phyloP scores from a whole-genome alignment of 768 basidiomycete species.

The Cytidiella melzeri region DNA sequence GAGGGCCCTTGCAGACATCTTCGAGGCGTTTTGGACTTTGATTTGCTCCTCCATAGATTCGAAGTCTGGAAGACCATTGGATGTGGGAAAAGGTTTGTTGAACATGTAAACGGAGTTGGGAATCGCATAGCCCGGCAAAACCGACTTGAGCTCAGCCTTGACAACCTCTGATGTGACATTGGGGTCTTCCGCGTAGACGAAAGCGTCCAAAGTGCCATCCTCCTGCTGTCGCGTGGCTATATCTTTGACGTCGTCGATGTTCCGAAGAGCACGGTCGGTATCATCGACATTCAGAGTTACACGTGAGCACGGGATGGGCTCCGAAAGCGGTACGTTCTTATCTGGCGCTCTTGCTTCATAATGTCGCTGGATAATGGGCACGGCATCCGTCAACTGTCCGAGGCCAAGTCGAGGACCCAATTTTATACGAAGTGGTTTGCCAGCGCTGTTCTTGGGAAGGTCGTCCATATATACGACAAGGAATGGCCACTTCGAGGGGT shows the following conservation, averaged over 20 bases:
- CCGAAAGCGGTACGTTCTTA: conserved; percentile 28
- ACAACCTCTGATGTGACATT: conserved; percentile 16
- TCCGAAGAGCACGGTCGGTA: conserved; percentile 25
- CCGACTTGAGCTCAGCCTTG: conserved; percentile 14
- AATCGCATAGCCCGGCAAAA: conserved; percentile 35
- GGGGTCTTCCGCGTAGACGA: conserved; percentile 28
- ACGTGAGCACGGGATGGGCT: conserved; percentile 32
- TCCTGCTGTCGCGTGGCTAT: conserved; percentile 28
- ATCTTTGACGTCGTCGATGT: conserved; percentile 28
- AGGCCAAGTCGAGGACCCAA: conserved; percentile 37
- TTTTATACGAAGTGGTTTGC: conserved; percentile 42
- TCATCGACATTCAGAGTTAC: conserved; percentile 26
- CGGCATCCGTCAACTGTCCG: conserved; percentile 29
- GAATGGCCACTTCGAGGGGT: conserved; percentile 46
- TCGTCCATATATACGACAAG: conserved; percentile 41
- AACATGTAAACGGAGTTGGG: conserved; percentile 33
- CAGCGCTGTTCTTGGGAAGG: conserved; percentile 42
- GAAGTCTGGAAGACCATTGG: conserved; percentile 28
- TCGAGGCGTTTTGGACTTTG: conserved; percentile 13
- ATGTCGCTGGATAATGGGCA: conserved; percentile 33
- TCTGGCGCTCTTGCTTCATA: conserved; percentile 33
- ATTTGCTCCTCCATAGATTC: conserved; percentile 21
- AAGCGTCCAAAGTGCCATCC: conserved; percentile 33
- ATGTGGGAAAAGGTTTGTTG: conserved; percentile 19
- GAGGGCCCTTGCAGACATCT: conserved; percentile 14